Percentiles rank a stretch among this genome's conserved stretches.
phyloP scores from a whole-genome alignment of 257 asterid genomes.

The Solanum clarkiae region DNA sequence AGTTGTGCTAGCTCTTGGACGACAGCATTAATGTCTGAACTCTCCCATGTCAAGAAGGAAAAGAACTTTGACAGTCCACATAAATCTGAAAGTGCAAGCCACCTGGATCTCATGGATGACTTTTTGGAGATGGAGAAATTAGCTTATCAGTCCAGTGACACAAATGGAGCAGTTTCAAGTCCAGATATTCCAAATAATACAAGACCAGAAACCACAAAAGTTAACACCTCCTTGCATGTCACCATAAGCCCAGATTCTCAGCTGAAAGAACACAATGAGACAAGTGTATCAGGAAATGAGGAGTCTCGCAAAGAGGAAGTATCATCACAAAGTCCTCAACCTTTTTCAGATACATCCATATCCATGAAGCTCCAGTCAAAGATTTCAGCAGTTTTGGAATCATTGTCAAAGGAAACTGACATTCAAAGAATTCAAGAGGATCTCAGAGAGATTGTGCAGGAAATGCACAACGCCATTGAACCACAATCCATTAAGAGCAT shows the following conservation, averaged over 20 bases:
- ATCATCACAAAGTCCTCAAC: slow-evolving; percentile 15
- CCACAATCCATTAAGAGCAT: slow-evolving; percentile 19
- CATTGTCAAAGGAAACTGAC: slow-evolving; percentile 41
- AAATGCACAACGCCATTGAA: slow-evolving; percentile 24
- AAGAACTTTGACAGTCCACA: slow-evolving; percentile 44
- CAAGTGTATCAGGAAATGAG: slow-evolving; percentile 10
- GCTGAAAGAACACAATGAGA: slow-evolving; percentile 9
- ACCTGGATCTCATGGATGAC: slow-evolving; percentile 88
- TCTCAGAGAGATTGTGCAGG: slow-evolving; percentile 42
- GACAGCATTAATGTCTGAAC: slow-evolving; percentile 40
- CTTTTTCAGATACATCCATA: slow-evolving; percentile 24
- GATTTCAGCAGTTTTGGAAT: slow-evolving; percentile 49
- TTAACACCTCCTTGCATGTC: slow-evolving; percentile 19
- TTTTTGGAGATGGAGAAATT: slow-evolving; percentile 97
- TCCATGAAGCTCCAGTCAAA: slow-evolving; percentile 43
- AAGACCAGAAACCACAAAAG: slow-evolving; percentile 20
- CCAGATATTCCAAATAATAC: slow-evolving; percentile 18
- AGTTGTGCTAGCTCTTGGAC: slow-evolving; percentile 81
- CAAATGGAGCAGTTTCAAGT: slow-evolving; percentile 28
- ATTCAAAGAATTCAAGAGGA: slow-evolving; percentile 38
- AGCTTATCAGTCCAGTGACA: slow-evolving; percentile 45
- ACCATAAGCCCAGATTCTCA: slow-evolving; percentile 11
- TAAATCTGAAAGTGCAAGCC: slow-evolving; percentile 49
- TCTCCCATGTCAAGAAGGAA: slow-evolving; percentile 58
- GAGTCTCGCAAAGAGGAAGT: slow-evolving; percentile 9